phyloP scores from a whole-genome alignment of 2,329 filamentous ascomycete genomes.

The Nothophoma quercina region DNA sequence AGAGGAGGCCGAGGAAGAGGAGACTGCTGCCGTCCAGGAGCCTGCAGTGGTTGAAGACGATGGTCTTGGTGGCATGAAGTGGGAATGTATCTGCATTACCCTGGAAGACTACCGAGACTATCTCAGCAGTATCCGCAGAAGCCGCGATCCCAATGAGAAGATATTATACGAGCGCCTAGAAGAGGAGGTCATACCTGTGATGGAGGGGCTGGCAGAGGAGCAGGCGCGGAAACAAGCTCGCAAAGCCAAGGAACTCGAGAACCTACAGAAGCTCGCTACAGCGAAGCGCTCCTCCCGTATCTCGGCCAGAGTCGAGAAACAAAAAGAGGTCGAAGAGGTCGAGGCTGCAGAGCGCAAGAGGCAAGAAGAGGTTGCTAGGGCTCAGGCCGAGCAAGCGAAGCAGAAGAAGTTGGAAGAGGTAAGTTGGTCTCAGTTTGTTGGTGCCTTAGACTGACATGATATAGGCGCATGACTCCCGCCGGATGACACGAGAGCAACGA shows the following conservation, averaged over 20 bases:
- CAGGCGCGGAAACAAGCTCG: constrained; percentile 75
- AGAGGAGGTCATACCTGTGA: constrained; percentile 80
- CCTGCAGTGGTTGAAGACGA: constrained; percentile 58
- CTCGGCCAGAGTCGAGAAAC: constrained; percentile 80
- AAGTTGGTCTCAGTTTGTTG: constrained; percentile 21
- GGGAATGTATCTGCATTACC: constrained; percentile 90
- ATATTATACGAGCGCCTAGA: constrained; percentile 74
- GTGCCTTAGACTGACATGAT: constrained; percentile 30
- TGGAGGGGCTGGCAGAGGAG: constrained; percentile 76
- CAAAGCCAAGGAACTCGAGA: constrained; percentile 81
- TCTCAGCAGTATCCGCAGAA: constrained; percentile 74
- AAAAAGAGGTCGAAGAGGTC: constrained; percentile 74
- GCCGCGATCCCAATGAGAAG: constrained; percentile 85
- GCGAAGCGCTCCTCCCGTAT: constrained; percentile 94
- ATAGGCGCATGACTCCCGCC: constrained; percentile 76
- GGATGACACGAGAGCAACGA: constrained; percentile 84
- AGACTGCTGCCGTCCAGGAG: constrained; percentile 41
- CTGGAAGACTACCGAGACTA: constrained; percentile 78
- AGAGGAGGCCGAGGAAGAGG: constrained; percentile 51
- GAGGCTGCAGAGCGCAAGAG: constrained; percentile 74
- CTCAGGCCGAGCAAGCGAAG: constrained; percentile 65
- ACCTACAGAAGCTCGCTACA: constrained; percentile 85
- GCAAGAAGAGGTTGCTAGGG: constrained; percentile 69
- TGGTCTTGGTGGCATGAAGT: constrained; percentile 77
- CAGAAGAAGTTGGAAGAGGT: constrained; percentile 72